A percentile compares a stretch with the other conserved stretches of the same genome.
Evolutionary conservation across 352 stramenopile genomes (phyloP).

Genomic region (Pythium grandisporangium): DNA sequence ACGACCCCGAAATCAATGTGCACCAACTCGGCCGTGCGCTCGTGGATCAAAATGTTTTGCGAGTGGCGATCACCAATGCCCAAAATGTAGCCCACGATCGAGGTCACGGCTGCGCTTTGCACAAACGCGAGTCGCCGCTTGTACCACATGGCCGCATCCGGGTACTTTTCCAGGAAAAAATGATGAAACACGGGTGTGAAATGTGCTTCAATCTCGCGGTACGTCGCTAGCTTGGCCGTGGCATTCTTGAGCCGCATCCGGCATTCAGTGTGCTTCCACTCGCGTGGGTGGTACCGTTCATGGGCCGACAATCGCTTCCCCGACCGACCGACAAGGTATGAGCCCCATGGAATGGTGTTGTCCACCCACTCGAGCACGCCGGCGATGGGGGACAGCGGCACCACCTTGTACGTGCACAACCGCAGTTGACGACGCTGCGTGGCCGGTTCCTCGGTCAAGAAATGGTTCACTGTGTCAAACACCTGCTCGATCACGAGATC

Average conservation of each 20-base stretch:
- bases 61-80: constrained; percentile 98
- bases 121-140: constrained; percentile 91
- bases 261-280: constrained; percentile 88
- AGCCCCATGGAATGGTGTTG: constrained; percentile 92
- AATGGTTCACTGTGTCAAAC: constrained; percentile 87
- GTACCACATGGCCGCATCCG: constrained; percentile 92
- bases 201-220: constrained; percentile 85
- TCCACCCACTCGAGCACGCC: constrained; percentile 99
- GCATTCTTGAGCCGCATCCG: constrained; percentile 66
- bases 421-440: constrained; percentile 65
- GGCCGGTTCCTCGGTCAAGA: constrained; percentile 58
- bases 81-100: constrained; percentile 94
- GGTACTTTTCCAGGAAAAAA: constrained; percentile 97
- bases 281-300: constrained; percentile 91
- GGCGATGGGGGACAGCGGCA: constrained; percentile 80
- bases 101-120: constrained; percentile 93
- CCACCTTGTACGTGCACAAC: constrained; percentile 96
- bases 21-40: constrained; percentile 95
- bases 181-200: constrained; percentile 97
- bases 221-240: constrained; percentile 74
- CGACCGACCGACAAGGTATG: constrained; percentile 77
- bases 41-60: constrained; percentile 98
- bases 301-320: constrained; percentile 74
- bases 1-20: constrained; percentile 99
- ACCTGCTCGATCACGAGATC: constrained; percentile 88